Percentiles rank a stretch among this genome's conserved stretches.
Evolutionary conservation across 805 yeast species (phyloP).

Genomic region (Alloascoidea africana): DNA sequence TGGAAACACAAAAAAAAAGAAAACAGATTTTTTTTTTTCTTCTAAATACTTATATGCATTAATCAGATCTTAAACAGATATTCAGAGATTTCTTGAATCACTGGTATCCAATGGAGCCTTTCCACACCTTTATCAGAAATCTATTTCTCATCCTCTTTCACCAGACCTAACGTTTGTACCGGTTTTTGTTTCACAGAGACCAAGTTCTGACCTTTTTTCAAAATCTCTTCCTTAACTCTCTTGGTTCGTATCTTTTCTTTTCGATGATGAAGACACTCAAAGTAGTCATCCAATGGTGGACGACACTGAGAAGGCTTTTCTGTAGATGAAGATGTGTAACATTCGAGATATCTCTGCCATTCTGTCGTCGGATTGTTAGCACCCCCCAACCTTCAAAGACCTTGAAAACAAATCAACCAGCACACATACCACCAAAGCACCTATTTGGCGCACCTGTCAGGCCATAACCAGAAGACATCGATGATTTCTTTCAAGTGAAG

Average conservation of each 20-base stretch:
- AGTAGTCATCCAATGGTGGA: constrained; percentile 29
- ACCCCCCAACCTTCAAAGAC: background rate
- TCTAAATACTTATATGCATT: no score
- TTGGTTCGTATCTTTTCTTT: constrained; percentile 22
- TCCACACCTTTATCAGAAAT: no score
- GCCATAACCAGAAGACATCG: constrained; percentile 20
- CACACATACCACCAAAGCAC: constrained; percentile 14
- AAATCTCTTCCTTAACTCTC: constrained; percentile 12
- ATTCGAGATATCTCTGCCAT: constrained; percentile 30
- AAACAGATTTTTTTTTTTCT: no score
- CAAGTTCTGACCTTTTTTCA: background rate
- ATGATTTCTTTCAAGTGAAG: constrained; percentile 20
- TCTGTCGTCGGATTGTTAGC: constrained; percentile 11
- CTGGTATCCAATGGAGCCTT: no score
- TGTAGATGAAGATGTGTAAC: constrained; percentile 25
- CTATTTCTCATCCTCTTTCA: no score
- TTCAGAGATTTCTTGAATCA: no score
- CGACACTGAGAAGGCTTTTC: constrained; percentile 22
- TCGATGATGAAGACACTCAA: constrained; percentile 32
- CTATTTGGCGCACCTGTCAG: constrained; percentile 19
- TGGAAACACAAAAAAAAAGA: no score
- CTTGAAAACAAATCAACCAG: constrained; percentile 5
- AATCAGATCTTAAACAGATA: no score
- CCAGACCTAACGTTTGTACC: background rate
- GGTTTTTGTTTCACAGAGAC: no score